phyloP scores from a whole-genome alignment of 768 basidiomycete genomes.

The Omphalotus guepiniiformis region DNA sequence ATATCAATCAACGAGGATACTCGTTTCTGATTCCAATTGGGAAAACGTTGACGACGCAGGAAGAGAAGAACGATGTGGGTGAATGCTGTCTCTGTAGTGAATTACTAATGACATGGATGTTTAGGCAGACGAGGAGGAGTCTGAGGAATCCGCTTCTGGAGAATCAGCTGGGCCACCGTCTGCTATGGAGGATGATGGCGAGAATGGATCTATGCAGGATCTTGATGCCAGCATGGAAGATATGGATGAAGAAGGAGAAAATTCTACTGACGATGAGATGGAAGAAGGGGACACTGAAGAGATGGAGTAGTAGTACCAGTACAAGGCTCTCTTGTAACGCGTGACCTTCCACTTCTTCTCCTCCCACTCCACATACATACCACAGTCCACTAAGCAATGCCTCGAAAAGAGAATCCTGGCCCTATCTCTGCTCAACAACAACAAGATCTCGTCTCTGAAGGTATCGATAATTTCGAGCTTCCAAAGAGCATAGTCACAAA shows the following conservation, averaged over 20 bases:
- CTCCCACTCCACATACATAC: too few species aligned
- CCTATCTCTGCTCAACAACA: slow-evolving; percentile 70
- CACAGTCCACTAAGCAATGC: too few species aligned
- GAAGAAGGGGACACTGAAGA: neutral
- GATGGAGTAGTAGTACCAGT: neutral
- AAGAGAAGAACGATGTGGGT: slow-evolving; percentile 81
- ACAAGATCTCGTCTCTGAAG: slow-evolving; percentile 75
- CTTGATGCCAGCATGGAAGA: slow-evolving; percentile 4
- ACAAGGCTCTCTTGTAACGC: neutral
- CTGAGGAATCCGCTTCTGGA: slow-evolving; percentile 36
- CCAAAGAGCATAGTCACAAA: slow-evolving; percentile 80
- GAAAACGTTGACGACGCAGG: slow-evolving; percentile 64
- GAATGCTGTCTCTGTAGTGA: neutral
- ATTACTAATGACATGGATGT: neutral
- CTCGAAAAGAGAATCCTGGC: slow-evolving; percentile 62
- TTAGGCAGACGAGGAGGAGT: slow-evolving; percentile 48
- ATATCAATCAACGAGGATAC: slow-evolving; percentile 63
- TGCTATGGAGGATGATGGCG: slow-evolving; percentile 43
- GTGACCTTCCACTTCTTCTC: too few species aligned
- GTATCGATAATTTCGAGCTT: slow-evolving; percentile 86
- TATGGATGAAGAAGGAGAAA: neutral
- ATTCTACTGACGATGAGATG: neutral
- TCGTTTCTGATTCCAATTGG: slow-evolving; percentile 72
- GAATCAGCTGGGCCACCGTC: slow-evolving; percentile 39
- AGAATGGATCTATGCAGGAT: slow-evolving; percentile 15